Evolutionary conservation across 306 rosid species (phyloP).

Genomic region (Vigna angularis): DNA sequence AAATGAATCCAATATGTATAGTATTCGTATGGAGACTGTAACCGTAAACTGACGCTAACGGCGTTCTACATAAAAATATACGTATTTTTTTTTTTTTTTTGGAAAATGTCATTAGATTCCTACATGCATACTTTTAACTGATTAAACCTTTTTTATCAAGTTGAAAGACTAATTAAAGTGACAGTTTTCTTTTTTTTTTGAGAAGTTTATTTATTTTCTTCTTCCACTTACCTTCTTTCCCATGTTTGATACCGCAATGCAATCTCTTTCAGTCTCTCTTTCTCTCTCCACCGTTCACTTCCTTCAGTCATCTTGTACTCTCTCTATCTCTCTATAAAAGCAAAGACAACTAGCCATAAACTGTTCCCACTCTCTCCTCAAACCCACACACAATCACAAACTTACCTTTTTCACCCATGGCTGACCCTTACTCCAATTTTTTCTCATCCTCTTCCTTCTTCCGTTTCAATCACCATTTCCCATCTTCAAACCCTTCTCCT

Average conservation of each 20-base stretch:
- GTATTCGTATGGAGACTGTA: neutral
- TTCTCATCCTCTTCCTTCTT: slow-evolving; percentile 50
- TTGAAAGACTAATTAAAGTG: neutral
- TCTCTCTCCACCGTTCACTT: slow-evolving; percentile 76
- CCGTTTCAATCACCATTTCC: slow-evolving; percentile 49
- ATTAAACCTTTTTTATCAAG: slow-evolving; percentile 7
- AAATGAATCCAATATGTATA: neutral
- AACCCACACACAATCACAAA: neutral
- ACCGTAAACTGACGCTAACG: slow-evolving; percentile 43
- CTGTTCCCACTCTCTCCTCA: slow-evolving; percentile 53
- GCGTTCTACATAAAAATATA: slow-evolving; percentile 38
- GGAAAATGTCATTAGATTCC: slow-evolving; percentile 7
- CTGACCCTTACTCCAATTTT: slow-evolving; percentile 55
- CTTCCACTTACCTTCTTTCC: slow-evolving; percentile 39
- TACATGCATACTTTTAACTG: neutral
- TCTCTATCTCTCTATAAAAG: slow-evolving; percentile 65
- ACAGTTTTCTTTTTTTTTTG: neutral
- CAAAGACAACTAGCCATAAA: slow-evolving; percentile 43
- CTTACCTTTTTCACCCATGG: slow-evolving; percentile 50
- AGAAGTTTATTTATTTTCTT: neutral
- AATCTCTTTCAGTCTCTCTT: slow-evolving; percentile 47
- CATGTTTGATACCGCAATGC: slow-evolving; percentile 35
- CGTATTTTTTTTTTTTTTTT: neutral
- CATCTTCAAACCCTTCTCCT: slow-evolving; percentile 44
- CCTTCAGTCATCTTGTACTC: slow-evolving; percentile 88